Evolutionary conservation across 371 early-diverging fungal genomes (phyloP).

Genomic region (Mortierella sp.): DNA sequence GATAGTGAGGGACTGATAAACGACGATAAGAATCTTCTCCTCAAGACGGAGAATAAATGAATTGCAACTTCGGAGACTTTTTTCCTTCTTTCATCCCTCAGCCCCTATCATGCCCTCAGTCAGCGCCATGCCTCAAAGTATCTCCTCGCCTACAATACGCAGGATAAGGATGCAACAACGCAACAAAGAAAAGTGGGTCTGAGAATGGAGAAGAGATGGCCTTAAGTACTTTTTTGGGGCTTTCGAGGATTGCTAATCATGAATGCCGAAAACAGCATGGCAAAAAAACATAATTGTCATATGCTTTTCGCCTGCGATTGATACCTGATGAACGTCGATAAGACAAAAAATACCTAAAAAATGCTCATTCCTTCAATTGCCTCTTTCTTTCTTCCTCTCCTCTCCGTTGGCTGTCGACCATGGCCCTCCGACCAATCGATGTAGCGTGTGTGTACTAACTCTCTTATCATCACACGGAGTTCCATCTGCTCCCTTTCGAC

Average conservation of each 20-base stretch:
- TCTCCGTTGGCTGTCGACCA: not conserved
- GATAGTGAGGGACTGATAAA: not conserved
- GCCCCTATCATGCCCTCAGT: not conserved
- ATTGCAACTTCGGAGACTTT: not conserved
- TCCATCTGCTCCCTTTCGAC: not conserved
- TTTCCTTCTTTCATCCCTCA: not conserved
- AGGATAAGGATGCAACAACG: not conserved
- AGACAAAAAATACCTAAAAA: not conserved
- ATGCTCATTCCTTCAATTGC: not conserved
- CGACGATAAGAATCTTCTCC: not conserved
- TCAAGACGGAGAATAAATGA: not conserved
- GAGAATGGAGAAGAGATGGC: not conserved
- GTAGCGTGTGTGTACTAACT: not conserved
- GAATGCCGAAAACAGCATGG: not conserved
- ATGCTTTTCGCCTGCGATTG: not conserved
- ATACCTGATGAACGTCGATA: constrained; percentile 10
- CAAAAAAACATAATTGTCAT: constrained; percentile 15
- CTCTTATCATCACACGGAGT: too few relatives aligned
- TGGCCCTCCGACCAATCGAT: not conserved
- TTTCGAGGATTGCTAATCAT: constrained; percentile 18
- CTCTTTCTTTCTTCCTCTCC: not conserved
- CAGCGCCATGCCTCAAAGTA: not conserved
- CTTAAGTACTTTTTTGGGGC: constrained; percentile 1
- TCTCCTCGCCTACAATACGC: not conserved
- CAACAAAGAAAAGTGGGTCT: not conserved